Evolutionary conservation across 768 basidiomycete species (phyloP), one percentile per base, ranked within the genome.

Genomic region (Lactarius quietus): DNA sequence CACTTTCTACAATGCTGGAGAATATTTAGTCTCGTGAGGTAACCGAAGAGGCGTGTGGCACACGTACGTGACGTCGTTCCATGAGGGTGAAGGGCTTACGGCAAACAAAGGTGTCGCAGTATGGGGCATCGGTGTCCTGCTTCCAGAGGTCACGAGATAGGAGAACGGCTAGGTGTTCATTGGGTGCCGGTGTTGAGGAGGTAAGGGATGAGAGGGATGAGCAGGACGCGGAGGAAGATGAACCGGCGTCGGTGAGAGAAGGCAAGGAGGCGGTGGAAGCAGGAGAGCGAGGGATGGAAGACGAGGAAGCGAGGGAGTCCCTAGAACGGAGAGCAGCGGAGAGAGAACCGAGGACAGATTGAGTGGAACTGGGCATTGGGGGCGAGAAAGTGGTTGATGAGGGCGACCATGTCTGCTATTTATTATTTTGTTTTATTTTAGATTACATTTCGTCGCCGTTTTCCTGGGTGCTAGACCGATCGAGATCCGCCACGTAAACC

Each of bases 1-100:
- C 91, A 92, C 73, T 92, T 92, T 74, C 91, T 84, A 75, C 91
- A 93, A 66, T 93, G 91, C 87, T 89, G 51, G n/a, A 38, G 59
- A 35, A 52, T 20, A 23, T 36, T 26, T 33, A 57, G 20, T 62
- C 36, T n/a, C 58, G 62, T 26, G 57, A 35, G 48, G 41, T 61
- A 62, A n/a, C 38, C 38, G 55, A 66, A 12, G n/a, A 23, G 54
- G 57, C 15, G 15, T 39, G 54, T 54, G 12, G 23, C 35, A 55
- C 18, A 81, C 87, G 71, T 72, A 89, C 88, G 73, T 93, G 90
- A 77, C 85, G 84, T 67, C 90, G 88, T 68, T 90, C 87, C 52
- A 87, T 82, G 65, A 92, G 73, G 65, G 84, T 82, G 74, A 92
- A 92, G 58, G 74, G 74, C 67, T 81, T 78, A 62, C 81, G 81